phyloP scores from a whole-genome alignment of 2,329 filamentous ascomycete genomes.

The Calcarisporium arbuscula region DNA sequence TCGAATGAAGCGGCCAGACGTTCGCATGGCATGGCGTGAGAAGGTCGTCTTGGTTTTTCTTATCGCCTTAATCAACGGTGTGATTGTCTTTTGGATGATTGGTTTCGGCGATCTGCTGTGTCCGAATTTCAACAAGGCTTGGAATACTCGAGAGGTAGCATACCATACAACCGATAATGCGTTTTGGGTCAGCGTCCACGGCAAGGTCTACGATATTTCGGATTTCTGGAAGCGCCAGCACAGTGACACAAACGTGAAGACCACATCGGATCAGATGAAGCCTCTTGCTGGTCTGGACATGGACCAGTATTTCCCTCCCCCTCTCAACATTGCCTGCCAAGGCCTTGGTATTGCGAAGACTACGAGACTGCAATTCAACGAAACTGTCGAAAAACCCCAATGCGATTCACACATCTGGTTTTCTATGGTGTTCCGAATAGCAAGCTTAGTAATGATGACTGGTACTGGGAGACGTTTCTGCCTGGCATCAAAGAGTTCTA shows the following conservation, averaged over 20 bases:
- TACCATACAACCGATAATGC: conserved; percentile 67
- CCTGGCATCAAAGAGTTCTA: conserved; percentile 80
- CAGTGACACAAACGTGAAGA: conserved; percentile 62
- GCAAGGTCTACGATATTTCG: conserved; percentile 84
- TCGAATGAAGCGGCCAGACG: conserved; percentile 94
- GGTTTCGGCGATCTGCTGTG: conserved; percentile 79
- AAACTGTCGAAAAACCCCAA: conserved; percentile 46
- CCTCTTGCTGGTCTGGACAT: conserved; percentile 72
- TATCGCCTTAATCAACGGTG: conserved; percentile 74
- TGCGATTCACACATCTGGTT: conserved; percentile 68
- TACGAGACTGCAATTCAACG: conserved; percentile 57
- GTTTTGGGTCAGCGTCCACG: conserved; percentile 82
- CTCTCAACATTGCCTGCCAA: conserved; percentile 67
- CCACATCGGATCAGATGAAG: conserved; percentile 60
- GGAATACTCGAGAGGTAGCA: conserved; percentile 63
- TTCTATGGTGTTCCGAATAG: conserved; percentile 49
- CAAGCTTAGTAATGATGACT: conserved; percentile 55
- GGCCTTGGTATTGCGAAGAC: conserved; percentile 59
- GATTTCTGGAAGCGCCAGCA: conserved; percentile 84
- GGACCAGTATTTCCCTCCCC: conserved; percentile 79
- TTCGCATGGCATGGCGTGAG: conserved; percentile 95
- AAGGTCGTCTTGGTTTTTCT: conserved; percentile 78
- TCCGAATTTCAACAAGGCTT: conserved; percentile 87
- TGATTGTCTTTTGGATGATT: conserved; percentile 89
- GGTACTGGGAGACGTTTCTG: conserved; percentile 71